A percentile compares a stretch with the other conserved stretches of the same genome.
These are phyloP conservation scores for Tilletia walkeri DNA, from an alignment of 1,284 basidiomycete species.

Conservation along the genomic window DNA sequence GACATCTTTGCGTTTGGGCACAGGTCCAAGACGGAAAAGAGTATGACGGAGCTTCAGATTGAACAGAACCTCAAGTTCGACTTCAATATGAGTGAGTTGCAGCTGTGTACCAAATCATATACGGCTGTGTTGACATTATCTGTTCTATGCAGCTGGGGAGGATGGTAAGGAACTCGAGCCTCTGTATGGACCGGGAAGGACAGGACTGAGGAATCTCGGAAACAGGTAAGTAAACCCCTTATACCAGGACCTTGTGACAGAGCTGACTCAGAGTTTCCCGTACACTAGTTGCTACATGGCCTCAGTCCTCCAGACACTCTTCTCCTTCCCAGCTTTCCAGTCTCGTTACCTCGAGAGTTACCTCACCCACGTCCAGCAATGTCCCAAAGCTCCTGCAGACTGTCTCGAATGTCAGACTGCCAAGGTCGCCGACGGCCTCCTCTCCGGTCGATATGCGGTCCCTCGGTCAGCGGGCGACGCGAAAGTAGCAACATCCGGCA, in stretches of 20 bases:
- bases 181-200: conserved; percentile 81
- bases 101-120: neutral
- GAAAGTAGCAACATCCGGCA: conserved; percentile 18
- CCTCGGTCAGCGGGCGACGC: conserved; percentile 57
- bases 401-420: conserved; percentile 93
- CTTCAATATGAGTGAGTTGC: conserved; percentile 70
- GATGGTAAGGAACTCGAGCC: conserved; percentile 84
- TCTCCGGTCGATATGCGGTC: conserved; percentile 85
- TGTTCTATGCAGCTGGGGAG: conserved; percentile 62
- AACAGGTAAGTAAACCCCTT: conserved; percentile 66
- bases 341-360: conserved; percentile 68
- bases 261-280: neutral
- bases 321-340: conserved; percentile 76
- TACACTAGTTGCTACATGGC: conserved; percentile 86
- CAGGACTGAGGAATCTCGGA: conserved; percentile 87
- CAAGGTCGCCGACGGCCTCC: conserved; percentile 86
- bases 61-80: conserved; percentile 95
- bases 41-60: conserved; percentile 95
- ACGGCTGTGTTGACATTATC: neutral
- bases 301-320: conserved; percentile 83
- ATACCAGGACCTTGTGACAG: neutral
- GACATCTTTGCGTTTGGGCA: neutral
- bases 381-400: conserved; percentile 67
- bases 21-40: conserved; percentile 86
- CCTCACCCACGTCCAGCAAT: conserved; percentile 23